Conservation (phyloP, 352 stramenopile genomes). For the Thalassiosira oceanica region DNA sequence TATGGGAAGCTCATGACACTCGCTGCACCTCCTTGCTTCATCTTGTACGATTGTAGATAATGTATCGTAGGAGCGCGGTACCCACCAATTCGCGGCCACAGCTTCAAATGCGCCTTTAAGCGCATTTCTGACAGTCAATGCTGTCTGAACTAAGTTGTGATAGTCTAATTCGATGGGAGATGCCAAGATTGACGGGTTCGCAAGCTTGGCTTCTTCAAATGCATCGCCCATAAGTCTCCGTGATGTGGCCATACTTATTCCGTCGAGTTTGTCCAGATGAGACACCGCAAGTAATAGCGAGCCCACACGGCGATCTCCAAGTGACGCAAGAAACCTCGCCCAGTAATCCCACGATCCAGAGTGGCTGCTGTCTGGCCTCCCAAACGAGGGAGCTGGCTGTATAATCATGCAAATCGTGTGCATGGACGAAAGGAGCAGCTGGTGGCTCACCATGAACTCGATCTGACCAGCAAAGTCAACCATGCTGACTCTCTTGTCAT, state of each 20-base stretch:
- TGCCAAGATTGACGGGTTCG: slow-evolving; percentile 8
- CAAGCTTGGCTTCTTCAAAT: slow-evolving; percentile 22
- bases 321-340: slow-evolving; percentile 15
- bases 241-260: neutral
- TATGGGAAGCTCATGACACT: slow-evolving; percentile 27
- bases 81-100: slow-evolving; percentile 21
- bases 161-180: slow-evolving; percentile 8
- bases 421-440: slow-evolving; percentile 23
- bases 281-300: slow-evolving; percentile 25
- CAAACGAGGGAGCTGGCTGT: slow-evolving; percentile 27
- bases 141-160: slow-evolving; percentile 16
- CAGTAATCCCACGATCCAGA: slow-evolving; percentile 32
- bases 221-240: neutral
- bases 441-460: slow-evolving; percentile 32
- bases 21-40: slow-evolving; percentile 4
- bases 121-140: no score
- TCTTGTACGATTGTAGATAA: slow-evolving; percentile 10
- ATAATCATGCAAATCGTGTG: slow-evolving; percentile 39
- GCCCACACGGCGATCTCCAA: slow-evolving; percentile 20
- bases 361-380: slow-evolving; percentile 10
- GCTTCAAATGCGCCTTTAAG: no score
- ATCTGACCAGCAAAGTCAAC: slow-evolving; percentile 31
- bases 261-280: slow-evolving; percentile 21
- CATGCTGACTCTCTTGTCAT: slow-evolving; percentile 9
- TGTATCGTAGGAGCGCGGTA: slow-evolving; percentile 17